Evolutionary conservation across 2,329 filamentous ascomycete species (phyloP), one percentile per base, ranked within the genome.

Genomic region (Trichoderma sp.): DNA sequence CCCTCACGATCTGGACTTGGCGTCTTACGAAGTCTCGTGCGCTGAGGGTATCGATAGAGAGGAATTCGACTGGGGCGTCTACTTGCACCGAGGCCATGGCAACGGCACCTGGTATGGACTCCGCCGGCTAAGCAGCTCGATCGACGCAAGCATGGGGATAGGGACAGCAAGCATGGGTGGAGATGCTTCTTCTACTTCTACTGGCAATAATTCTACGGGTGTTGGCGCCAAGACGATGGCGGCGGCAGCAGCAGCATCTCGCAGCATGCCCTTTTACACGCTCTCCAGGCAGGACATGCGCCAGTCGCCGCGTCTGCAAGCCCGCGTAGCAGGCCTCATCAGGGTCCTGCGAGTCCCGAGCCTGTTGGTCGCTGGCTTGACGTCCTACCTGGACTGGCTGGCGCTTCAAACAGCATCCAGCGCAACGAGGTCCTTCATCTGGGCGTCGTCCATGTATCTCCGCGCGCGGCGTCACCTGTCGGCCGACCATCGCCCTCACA

Each of bases 11-110:
- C 67, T 75, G 7, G 69, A 70, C 27, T 62, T 71, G 6, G 70
- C 62, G n/a, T 69, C 65, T 4, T 71, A 76, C 53, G 73, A 76
- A 29, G 71, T 71, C 13, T 65, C 49, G 24, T 72, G 72, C n/a
- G 57, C 74, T 6, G 57, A 73, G 37, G 71, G 73, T 27, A 62
- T 70, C 24, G 73, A 69, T 5, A 71, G 70, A 6, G 76, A 78
- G 49, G 76, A 80, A 55, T 80, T 81, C 58, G 73, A 74, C 71
- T 80, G 79, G 79, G 79, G 77, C n/a, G 68, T 81, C 58, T 81
- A 80, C 71, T 78, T 74, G 70, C 76, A 80, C 63, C 75, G 75
- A 47, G 68, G 66, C 53, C 70, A 71, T 27, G 70, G 71, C 29
- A 70, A 75, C 37, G 75, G 78, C 27, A 75, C 73, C 10, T 76